These are phyloP conservation scores for Sphaerostilbella broomeana DNA, from an alignment of 2,329 filamentous ascomycete genomes.

Conservation along the genomic window DNA sequence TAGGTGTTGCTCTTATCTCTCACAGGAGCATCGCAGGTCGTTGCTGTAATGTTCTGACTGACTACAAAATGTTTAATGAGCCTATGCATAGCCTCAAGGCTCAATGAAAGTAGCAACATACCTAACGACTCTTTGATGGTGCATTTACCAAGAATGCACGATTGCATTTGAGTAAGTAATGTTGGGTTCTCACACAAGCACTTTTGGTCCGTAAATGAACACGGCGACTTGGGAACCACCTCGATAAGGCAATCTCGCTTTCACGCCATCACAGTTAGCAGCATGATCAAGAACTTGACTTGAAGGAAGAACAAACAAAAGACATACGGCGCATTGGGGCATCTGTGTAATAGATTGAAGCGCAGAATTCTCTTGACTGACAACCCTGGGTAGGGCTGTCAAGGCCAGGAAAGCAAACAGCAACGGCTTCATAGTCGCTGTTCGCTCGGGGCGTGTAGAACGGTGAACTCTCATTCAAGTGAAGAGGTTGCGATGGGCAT, in stretches of 20 bases:
- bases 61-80: no score
- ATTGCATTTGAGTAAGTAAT: conserved; percentile 21
- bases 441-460: no score
- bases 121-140: conserved; percentile 26
- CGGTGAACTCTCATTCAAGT: background rate
- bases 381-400: conserved; percentile 8
- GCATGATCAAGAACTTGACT: no score
- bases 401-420: conserved; percentile 3
- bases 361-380: background rate
- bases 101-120: conserved; percentile 19
- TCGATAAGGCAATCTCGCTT: conserved; percentile 23
- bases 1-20: conserved; percentile 29
- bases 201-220: conserved; percentile 20
- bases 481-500: background rate
- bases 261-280: background rate
- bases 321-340: conserved; percentile 28
- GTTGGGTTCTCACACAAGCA: conserved; percentile 27
- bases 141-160: conserved; percentile 24
- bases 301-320: background rate
- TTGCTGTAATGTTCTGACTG: no score
- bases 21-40: conserved; percentile 16
- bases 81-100: no score
- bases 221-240: conserved; percentile 22
- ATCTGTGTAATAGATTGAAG: conserved; percentile 15
- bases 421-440: conserved; percentile 5